Evolutionary conservation across 495 filamentous ascomycete species (phyloP).

Genomic region (Penicillium pancosmium): DNA sequence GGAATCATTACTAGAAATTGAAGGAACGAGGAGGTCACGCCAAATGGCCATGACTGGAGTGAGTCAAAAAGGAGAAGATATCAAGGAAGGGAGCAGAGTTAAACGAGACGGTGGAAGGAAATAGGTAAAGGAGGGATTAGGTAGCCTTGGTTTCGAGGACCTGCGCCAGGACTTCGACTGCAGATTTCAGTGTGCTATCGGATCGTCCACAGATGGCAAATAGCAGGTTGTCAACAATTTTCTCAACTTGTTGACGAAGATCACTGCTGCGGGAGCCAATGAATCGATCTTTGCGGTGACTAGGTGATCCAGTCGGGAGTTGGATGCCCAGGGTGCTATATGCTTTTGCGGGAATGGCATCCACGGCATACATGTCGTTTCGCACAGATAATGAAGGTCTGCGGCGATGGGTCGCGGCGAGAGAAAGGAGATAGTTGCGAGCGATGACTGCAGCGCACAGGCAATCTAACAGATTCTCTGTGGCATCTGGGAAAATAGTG

Average conservation of each 20-base stretch:
- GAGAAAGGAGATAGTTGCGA: slow-evolving; percentile 59
- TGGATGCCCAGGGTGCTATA: slow-evolving; percentile 40
- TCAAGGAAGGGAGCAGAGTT: slow-evolving; percentile 12
- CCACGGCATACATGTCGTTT: slow-evolving; percentile 28
- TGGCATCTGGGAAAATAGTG: slow-evolving; percentile 58
- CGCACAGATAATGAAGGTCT: slow-evolving; percentile 24
- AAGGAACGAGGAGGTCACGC: neutral
- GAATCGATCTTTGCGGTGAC: slow-evolving; percentile 35
- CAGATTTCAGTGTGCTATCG: slow-evolving; percentile 42
- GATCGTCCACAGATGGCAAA: slow-evolving; percentile 42
- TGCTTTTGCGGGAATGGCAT: slow-evolving; percentile 43
- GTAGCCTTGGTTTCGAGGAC: slow-evolving; percentile 43
- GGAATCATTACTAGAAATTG: slow-evolving; percentile 11
- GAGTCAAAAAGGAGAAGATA: slow-evolving; percentile 9
- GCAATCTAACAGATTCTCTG: slow-evolving; percentile 59
- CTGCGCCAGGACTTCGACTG: slow-evolving; percentile 45
- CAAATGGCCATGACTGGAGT: neutral
- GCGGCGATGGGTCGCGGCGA: slow-evolving; percentile 31
- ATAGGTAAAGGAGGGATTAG: slow-evolving; percentile 9
- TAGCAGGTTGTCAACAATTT: slow-evolving; percentile 45
- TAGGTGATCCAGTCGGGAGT: slow-evolving; percentile 29
- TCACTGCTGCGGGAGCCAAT: slow-evolving; percentile 36
- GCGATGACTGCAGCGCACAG: slow-evolving; percentile 67
- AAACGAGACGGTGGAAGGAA: slow-evolving; percentile 9
- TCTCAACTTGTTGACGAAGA: slow-evolving; percentile 40